Evolutionary conservation across 1,284 basidiomycete species (phyloP).

Genomic region (Boletus semigastroideus): DNA sequence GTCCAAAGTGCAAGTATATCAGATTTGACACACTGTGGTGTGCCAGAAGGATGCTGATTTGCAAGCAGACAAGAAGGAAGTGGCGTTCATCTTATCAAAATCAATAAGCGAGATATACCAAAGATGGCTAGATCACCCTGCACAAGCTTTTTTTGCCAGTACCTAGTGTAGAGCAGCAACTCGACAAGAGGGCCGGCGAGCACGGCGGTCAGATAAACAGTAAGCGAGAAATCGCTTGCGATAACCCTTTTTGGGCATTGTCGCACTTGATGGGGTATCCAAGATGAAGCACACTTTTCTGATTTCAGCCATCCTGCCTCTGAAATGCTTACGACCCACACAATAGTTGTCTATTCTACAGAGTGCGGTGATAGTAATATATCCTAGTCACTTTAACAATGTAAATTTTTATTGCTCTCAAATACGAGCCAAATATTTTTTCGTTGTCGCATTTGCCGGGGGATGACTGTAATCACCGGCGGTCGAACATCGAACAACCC

Average conservation of each 20-base stretch:
- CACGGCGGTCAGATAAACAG: too few relatives aligned
- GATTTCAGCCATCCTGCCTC: not conserved
- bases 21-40: not conserved
- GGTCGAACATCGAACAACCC: too few relatives aligned
- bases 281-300: not conserved
- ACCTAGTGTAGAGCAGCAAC: too few relatives aligned
- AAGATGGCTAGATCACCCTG: not conserved
- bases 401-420: not conserved
- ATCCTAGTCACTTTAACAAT: not conserved
- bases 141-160: too few relatives aligned
- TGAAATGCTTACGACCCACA: not conserved
- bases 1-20: too few relatives aligned
- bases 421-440: too few relatives aligned
- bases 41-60: not conserved
- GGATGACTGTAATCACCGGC: too few relatives aligned
- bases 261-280: not conserved
- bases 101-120: not conserved
- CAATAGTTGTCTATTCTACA: not conserved
- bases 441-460: too few relatives aligned
- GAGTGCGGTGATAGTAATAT: not conserved
- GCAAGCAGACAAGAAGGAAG: not conserved
- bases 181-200: too few relatives aligned
- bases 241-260: not conserved
- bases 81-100: not conserved
- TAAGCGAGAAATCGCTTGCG: too few relatives aligned